Percentiles rank a stretch among this genome's conserved stretches.
Conservation (phyloP, 495 filamentous ascomycete genomes). For the Zalerion maritima region DNA sequence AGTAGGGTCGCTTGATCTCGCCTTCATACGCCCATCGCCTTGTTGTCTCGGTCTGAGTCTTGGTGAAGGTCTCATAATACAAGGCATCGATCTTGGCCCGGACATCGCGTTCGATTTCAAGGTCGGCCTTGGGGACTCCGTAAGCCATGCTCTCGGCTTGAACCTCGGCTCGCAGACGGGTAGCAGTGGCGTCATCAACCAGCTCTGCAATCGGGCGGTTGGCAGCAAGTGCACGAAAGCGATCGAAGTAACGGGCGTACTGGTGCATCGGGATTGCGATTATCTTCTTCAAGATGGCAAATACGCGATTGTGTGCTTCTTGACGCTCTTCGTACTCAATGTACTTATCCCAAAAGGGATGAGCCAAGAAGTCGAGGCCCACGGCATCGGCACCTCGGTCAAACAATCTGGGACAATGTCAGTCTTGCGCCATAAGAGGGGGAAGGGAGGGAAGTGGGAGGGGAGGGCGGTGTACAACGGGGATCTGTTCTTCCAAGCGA, state of each 20-base stretch:
- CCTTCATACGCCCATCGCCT: conserved; percentile 94
- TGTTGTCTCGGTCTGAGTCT: conserved; percentile 74
- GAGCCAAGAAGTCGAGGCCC: conserved; percentile 83
- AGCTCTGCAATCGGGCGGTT: conserved; percentile 60
- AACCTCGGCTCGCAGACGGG: conserved; percentile 55
- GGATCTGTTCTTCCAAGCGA: too few species aligned
- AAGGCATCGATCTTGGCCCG: conserved; percentile 63
- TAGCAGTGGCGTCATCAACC: conserved; percentile 49
- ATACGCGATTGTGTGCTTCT: conserved; percentile 75
- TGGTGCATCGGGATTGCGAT: conserved; percentile 94
- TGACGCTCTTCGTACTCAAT: conserved; percentile 88
- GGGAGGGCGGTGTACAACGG: conserved; percentile 36
- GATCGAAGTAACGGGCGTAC: conserved; percentile 89
- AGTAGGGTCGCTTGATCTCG: conserved; percentile 92
- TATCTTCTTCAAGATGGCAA: conserved; percentile 69
- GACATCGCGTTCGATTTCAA: conserved; percentile 75
- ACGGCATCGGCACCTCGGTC: conserved; percentile 77
- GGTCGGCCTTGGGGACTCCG: conserved; percentile 36
- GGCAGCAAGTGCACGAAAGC: conserved; percentile 67
- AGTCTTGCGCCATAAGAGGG: conserved; percentile 27
- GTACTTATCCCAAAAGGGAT: conserved; percentile 99
- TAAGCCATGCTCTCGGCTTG: conserved; percentile 38
- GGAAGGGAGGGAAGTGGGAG: conserved; percentile 22
- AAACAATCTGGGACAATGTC: conserved; percentile 62
- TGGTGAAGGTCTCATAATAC: conserved; percentile 68